phyloP scores from a whole-genome alignment of 1,284 basidiomycete genomes.

The Marasmius oreades region DNA sequence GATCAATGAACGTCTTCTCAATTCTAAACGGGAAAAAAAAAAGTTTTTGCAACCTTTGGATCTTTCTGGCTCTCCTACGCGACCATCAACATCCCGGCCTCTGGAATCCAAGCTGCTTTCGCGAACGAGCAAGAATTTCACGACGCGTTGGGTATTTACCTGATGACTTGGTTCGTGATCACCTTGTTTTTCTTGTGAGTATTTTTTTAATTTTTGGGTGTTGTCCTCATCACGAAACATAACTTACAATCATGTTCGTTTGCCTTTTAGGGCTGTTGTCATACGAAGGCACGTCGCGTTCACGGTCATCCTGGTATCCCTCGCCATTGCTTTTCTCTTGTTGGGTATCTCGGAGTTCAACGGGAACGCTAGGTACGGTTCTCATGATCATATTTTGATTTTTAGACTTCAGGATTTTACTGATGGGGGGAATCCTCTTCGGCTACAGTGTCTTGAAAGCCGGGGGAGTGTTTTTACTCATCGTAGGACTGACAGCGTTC shows the following conservation, averaged over 20 bases:
- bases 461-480: constrained; percentile 71
- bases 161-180: constrained; percentile 61
- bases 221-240: neutral
- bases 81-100: constrained; percentile 59
- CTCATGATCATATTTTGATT: too few species aligned
- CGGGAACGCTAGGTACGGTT: constrained; percentile 22
- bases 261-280: neutral
- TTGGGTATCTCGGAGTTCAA: constrained; percentile 43
- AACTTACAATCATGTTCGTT: neutral
- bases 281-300: constrained; percentile 8
- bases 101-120: constrained; percentile 55
- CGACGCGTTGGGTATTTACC: constrained; percentile 63
- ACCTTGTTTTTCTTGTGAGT: constrained; percentile 24
- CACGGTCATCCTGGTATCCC: constrained; percentile 29
- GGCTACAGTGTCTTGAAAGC: constrained; percentile 45
- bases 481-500: constrained; percentile 67
- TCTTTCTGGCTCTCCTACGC: constrained; percentile 82
- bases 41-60: constrained; percentile 69
- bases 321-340: constrained; percentile 56
- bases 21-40: too few species aligned
- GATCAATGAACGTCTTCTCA: neutral
- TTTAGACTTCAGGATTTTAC: too few species aligned
- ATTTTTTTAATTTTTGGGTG: neutral
- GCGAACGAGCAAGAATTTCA: constrained; percentile 38
- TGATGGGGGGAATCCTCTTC: too few species aligned